Percentiles rank a stretch among this genome's conserved stretches.
Evolutionary conservation across 257 asterid species (phyloP).

Genomic region (Solanum ossicruentum): DNA sequence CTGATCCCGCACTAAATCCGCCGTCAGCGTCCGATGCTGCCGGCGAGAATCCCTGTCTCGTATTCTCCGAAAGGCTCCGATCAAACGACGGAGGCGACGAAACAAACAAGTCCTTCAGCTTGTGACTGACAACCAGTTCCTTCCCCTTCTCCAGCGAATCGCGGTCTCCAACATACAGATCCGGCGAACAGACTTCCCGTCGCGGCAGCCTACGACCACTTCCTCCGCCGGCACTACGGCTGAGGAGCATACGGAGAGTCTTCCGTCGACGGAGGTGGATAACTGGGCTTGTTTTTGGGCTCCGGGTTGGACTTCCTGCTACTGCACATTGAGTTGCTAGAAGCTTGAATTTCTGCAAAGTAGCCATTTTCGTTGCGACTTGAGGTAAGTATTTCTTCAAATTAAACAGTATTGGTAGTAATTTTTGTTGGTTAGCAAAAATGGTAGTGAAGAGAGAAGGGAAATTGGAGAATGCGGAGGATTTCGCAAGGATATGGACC

Average conservation of each 20-base stretch:
- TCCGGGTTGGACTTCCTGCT: conserved; percentile 69
- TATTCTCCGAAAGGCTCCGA: conserved; percentile 28
- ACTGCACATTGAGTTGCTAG: conserved; percentile 76
- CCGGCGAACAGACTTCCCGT: conserved; percentile 16
- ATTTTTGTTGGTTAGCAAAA: neutral
- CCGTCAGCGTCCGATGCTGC: neutral
- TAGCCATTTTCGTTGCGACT: conserved; percentile 29
- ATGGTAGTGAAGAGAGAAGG: neutral
- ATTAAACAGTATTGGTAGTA: neutral
- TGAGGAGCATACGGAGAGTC: conserved; percentile 79
- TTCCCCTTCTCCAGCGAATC: conserved; percentile 19
- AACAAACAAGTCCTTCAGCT: conserved; percentile 49
- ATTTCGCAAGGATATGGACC: conserved; percentile 4
- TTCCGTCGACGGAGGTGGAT: conserved; percentile 87
- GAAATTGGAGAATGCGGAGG: neutral
- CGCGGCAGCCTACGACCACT: conserved; percentile 13
- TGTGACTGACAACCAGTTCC: conserved; percentile 25
- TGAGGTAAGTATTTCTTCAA: neutral
- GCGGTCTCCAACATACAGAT: conserved; percentile 10
- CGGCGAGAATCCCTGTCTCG: conserved; percentile 25
- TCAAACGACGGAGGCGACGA: conserved; percentile 63
- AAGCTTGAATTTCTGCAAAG: conserved; percentile 85
- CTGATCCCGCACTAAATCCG: conserved; percentile 1
- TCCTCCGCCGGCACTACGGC: conserved; percentile 28
- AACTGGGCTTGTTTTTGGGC: conserved; percentile 83